A percentile compares a stretch with the other conserved stretches of the same genome.
These are phyloP conservation scores for Paxillus involutus DNA, from an alignment of 768 basidiomycete species.

Conservation along the genomic window DNA sequence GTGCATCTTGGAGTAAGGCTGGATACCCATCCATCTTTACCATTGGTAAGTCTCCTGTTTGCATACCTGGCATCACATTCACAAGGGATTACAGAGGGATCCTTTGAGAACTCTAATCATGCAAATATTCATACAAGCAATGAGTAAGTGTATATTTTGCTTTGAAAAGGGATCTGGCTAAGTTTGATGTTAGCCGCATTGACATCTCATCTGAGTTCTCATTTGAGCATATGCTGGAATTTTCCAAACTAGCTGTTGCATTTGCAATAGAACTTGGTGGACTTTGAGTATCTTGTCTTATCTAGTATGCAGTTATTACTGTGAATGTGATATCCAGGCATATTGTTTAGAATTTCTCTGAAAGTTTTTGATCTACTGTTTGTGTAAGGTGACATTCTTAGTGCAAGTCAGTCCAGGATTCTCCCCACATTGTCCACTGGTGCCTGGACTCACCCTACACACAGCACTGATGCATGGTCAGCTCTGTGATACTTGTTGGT, in stretches of 20 bases:
- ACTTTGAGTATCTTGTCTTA: constrained; percentile 6
- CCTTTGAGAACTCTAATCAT: constrained; percentile 73
- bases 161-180: constrained; percentile 37
- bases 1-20: constrained; percentile 82
- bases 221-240: constrained; percentile 87
- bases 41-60: constrained; percentile 43
- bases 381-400: too few relatives aligned
- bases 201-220: constrained; percentile 88
- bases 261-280: constrained; percentile 76
- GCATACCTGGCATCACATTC: neutral
- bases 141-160: constrained; percentile 64
- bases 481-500: too few relatives aligned
- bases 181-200: constrained; percentile 55
- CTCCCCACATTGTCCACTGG: too few relatives aligned
- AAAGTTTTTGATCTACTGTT: too few relatives aligned
- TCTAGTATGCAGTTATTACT: too few relatives aligned
- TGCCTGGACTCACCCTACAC: too few relatives aligned
- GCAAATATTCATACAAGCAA: constrained; percentile 72
- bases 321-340: too few relatives aligned
- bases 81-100: constrained; percentile 45
- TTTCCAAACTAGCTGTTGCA: constrained; percentile 80
- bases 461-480: too few relatives aligned
- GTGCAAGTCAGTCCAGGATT: too few relatives aligned
- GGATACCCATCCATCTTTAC: constrained; percentile 86
- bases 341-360: too few relatives aligned